Conservation (phyloP, 2,329 filamentous ascomycete genomes). For the Colletotrichum eleusines region DNA sequence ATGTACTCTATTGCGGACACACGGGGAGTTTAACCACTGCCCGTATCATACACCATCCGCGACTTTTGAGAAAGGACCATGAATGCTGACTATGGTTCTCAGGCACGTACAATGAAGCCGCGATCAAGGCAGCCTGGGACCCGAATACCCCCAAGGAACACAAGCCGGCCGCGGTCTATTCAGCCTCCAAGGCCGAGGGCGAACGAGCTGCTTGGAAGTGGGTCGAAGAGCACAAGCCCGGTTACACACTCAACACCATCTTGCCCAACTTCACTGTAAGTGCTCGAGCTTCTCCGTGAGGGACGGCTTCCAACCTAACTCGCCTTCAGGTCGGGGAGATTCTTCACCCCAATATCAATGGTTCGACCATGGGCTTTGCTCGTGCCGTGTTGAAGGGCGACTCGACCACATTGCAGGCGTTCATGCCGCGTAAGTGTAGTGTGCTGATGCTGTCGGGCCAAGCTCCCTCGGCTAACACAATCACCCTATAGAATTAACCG, state of each 20-base stretch:
- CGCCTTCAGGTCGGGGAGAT: conserved; percentile 29
- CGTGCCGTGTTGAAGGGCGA: conserved; percentile 34
- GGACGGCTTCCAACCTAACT: neutral
- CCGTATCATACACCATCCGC: neutral
- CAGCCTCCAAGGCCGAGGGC: conserved; percentile 53
- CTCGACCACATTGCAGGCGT: neutral
- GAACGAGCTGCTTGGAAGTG: conserved; percentile 56
- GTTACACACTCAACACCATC: conserved; percentile 49
- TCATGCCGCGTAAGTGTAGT: conserved; percentile 20
- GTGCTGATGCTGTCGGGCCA: accelerated
- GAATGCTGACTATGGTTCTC: neutral
- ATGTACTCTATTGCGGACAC: conserved; percentile 12
- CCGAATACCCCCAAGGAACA: conserved; percentile 50
- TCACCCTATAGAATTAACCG: conserved; percentile 55
- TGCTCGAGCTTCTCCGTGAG: neutral
- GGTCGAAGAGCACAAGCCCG: conserved; percentile 49
- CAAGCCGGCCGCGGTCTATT: conserved; percentile 48
- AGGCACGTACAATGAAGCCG: conserved; percentile 53
- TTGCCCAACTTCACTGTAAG: conserved; percentile 47
- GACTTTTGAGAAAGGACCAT: neutral
- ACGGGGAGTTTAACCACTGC: neutral
- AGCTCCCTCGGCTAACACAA: neutral
- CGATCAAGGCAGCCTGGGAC: conserved; percentile 52
- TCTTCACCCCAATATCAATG: conserved; percentile 39
- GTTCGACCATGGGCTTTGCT: conserved; percentile 40